phyloP scores from a whole-genome alignment of 495 filamentous ascomycete species.

The Antarctomyces pellizariae region DNA sequence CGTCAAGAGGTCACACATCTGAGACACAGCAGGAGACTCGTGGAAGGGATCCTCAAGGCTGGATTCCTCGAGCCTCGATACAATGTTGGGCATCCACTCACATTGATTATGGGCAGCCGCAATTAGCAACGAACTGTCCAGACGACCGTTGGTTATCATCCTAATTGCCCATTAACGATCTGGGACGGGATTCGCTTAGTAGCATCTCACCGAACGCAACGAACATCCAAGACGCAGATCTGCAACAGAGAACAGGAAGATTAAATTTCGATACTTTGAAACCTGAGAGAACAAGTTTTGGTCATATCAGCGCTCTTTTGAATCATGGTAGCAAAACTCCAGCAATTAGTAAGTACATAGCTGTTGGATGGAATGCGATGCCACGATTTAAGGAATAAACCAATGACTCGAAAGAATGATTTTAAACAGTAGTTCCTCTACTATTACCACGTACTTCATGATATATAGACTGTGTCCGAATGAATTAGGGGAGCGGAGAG shows the following conservation, averaged over 20 bases:
- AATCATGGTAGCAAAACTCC: slow-evolving; percentile 4
- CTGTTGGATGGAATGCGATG: too few species aligned
- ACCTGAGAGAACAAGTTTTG: slow-evolving; percentile 3
- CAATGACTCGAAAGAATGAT: too few species aligned
- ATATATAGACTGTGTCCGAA: too few species aligned
- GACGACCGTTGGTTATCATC: slow-evolving; percentile 3
- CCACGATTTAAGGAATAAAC: too few species aligned
- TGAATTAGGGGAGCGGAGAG: too few species aligned
- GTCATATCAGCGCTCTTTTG: slow-evolving; percentile 3
- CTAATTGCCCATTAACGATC: slow-evolving; percentile 1
- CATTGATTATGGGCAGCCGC: slow-evolving; percentile 2
- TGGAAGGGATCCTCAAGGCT: slow-evolving; percentile 3
- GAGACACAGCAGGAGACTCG: slow-evolving; percentile 3
- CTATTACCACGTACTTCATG: too few species aligned
- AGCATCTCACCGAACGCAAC: slow-evolving; percentile 4
- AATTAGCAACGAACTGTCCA: slow-evolving; percentile 4
- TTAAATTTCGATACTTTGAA: too few species aligned
- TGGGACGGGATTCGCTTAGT: slow-evolving; percentile 4
- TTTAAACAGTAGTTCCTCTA: too few species aligned
- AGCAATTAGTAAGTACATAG: slow-evolving; percentile 5
- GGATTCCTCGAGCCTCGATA: slow-evolving; percentile 2
- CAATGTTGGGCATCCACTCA: slow-evolving; percentile 2
- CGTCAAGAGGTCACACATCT: slow-evolving; percentile 3
- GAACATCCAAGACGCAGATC: too few species aligned
- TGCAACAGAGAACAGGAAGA: too few species aligned